Base-by-base conservation (phyloP, 805 yeast genomes). In the Candida sakaeoensis region DNA sequence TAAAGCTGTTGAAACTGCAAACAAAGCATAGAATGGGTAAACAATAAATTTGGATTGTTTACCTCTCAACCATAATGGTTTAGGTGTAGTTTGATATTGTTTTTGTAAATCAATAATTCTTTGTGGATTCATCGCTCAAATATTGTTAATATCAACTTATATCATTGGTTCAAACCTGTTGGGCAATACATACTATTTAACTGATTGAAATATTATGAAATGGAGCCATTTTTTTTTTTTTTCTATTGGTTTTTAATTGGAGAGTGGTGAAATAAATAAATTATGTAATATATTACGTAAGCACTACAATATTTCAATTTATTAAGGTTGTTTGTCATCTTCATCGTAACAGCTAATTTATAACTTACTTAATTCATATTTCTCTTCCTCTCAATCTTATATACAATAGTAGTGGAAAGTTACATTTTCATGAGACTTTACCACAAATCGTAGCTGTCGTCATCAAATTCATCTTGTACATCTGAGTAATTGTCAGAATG, bases 21-120 rank as follows among this genome's bases (percentile, higher is more conserved):
- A 81, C 45, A 80, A 70, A 47, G 85, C 86, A 70, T 74, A 82
- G 76, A 80, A 86, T 58, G 95, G 95, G 68, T 80, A 81, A 50
- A 85, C 74, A 60, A 81, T 64, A 54, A 74, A 68, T 67, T 83
- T 83, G 50, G 93, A 77, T 50, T 62, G 54, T 47, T 53, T 53
- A 10, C 73, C 73, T 60, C 68, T 65, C 60, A 66, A 63, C 73
- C 73, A 68, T 55, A 68, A 67, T 48, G 54, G 60, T 55, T 63
- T 53, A 57, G 59, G 50, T 43, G 72, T 60, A 59, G 54, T 58
- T 54, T 68, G 74, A 60, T 67, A 68, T 45, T 59, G 63, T 53
- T 61, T 66, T 55, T 68, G 74, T 55, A 68, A 66, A 41, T 63
- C 58, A 46, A 68, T 68, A 43, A 68, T 62, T 67, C 73, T 68